A percentile compares a stretch with the other conserved stretches of the same genome.
These are phyloP conservation scores for Aspergillus nidulans DNA, from an alignment of 495 filamentous ascomycete genomes.

Conservation along the genomic window DNA sequence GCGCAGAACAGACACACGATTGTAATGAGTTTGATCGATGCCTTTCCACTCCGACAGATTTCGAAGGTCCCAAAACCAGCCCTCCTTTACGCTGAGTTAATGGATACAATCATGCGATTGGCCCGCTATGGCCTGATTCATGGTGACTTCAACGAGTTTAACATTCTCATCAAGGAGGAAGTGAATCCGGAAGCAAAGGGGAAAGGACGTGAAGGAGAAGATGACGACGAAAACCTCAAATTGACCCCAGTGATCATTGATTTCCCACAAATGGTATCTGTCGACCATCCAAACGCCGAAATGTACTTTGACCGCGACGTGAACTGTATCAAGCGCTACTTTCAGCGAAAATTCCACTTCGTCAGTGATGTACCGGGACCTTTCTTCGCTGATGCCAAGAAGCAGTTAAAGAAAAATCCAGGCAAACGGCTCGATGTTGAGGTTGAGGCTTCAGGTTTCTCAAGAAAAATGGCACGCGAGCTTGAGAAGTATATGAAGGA, in stretches of 20 bases:
- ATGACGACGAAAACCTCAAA: conserved; percentile 33
- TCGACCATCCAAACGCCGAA: conserved; percentile 86
- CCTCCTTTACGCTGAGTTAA: conserved; percentile 78
- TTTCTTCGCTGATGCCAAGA: conserved; percentile 76
- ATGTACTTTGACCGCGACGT: conserved; percentile 97
- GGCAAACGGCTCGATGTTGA: conserved; percentile 75
- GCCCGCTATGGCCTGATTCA: conserved; percentile 91
- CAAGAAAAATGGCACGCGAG: conserved; percentile 91
- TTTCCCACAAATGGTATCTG: conserved; percentile 97
- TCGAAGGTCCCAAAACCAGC: conserved; percentile 73
- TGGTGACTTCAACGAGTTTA: conserved; percentile 99
- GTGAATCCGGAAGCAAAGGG: conserved; percentile 37
- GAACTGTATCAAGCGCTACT: conserved; percentile 88
- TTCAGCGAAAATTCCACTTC: conserved; percentile 84
- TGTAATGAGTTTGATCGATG: conserved; percentile 87
- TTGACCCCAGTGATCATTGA: conserved; percentile 79
- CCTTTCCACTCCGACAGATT: conserved; percentile 83
- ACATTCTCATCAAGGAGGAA: conserved; percentile 84
- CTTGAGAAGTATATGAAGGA: conserved; percentile 83
- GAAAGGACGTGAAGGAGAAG: conserved; percentile 27
- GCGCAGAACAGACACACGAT: conserved; percentile 88
- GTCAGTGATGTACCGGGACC: conserved; percentile 76
- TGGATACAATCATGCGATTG: conserved; percentile 77
- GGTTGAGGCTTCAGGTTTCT: conserved; percentile 91
- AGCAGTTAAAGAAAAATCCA: conserved; percentile 59